Conservation (phyloP, 1,139 yeast genomes). For the Protomyces inundatus region DNA sequence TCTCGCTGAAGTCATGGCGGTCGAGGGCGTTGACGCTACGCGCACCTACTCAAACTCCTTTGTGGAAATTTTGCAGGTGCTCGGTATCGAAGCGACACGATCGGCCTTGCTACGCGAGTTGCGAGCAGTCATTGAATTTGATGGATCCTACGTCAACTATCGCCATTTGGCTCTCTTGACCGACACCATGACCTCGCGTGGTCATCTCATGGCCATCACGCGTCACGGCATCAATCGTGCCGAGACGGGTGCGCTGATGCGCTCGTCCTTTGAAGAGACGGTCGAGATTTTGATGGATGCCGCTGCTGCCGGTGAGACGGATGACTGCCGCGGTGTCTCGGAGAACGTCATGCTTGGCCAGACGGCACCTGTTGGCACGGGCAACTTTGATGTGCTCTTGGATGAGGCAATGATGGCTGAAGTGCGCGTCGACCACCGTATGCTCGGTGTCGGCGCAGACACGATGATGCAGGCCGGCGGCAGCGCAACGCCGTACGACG, state of each 20-base stretch:
- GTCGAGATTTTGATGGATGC: constrained; percentile 97
- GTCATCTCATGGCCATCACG: constrained; percentile 96
- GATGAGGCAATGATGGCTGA: constrained; percentile 80
- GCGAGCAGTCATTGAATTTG: constrained; percentile 94
- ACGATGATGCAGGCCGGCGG: constrained; percentile 61
- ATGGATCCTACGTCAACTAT: constrained; percentile 98
- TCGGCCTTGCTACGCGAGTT: constrained; percentile 89
- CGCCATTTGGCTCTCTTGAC: constrained; percentile 97
- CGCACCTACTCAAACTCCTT: constrained; percentile 94
- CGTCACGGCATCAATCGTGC: constrained; percentile 99
- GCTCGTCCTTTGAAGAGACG: constrained; percentile 98
- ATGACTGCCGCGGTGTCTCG: constrained; percentile 97
- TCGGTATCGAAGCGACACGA: constrained; percentile 98
- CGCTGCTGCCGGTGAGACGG: constrained; percentile 95
- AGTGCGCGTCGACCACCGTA: constrained; percentile 51
- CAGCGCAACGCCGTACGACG: constrained; percentile 90
- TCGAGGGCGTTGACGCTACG: constrained; percentile 86
- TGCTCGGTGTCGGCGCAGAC: constrained; percentile 40
- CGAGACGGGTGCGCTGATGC: constrained; percentile 97
- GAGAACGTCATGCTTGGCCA: constrained; percentile 97
- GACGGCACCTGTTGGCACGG: constrained; percentile 98
- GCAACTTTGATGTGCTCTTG: constrained; percentile 92
- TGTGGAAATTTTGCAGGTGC: constrained; percentile 87
- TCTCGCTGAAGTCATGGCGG: constrained; percentile 89
- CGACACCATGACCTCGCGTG: constrained; percentile 98